Conservation (phyloP, 1,139 yeast species). For the Debaryomyces udenii region DNA sequence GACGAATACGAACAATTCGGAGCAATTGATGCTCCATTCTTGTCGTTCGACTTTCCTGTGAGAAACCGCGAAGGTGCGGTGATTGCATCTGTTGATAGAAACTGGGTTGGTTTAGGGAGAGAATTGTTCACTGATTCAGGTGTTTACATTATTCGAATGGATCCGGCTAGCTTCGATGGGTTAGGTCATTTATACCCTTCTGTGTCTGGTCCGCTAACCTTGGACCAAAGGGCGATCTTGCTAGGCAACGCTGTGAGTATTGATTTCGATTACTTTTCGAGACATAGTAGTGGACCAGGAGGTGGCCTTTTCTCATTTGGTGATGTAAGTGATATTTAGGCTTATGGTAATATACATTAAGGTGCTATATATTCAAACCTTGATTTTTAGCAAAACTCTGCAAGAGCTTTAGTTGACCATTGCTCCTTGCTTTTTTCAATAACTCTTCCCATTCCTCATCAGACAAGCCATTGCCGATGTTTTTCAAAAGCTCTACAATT, state of each 20-base stretch:
- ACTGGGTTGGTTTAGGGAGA: conserved; percentile 93
- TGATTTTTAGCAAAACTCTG: conserved; percentile 10
- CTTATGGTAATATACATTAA: not conserved
- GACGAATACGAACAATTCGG: conserved; percentile 74
- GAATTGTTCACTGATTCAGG: conserved; percentile 95
- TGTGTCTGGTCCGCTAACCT: conserved; percentile 53
- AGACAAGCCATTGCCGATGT: conserved; percentile 33
- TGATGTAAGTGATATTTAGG: conserved; percentile 28
- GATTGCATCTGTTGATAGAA: conserved; percentile 80
- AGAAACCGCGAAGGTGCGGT: conserved; percentile 58
- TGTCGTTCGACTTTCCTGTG: conserved; percentile 86
- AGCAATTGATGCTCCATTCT: conserved; percentile 79
- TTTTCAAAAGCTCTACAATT: conserved; percentile 49
- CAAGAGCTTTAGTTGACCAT: conserved; percentile 19
- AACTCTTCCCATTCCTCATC: conserved; percentile 51
- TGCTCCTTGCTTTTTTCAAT: conserved; percentile 35
- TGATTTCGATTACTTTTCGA: conserved; percentile 92
- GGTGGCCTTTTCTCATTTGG: conserved; percentile 43
- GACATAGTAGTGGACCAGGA: conserved; percentile 69
- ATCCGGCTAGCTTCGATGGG: conserved; percentile 62
- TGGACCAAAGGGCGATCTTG: conserved; percentile 84
- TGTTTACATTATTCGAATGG: conserved; percentile 84
- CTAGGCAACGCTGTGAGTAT: conserved; percentile 87
- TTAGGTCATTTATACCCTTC: conserved; percentile 44
- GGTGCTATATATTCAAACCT: not conserved